These are phyloP conservation scores for Penicillium cataractarum DNA, from an alignment of 495 filamentous ascomycete species.

Conservation along the genomic window DNA sequence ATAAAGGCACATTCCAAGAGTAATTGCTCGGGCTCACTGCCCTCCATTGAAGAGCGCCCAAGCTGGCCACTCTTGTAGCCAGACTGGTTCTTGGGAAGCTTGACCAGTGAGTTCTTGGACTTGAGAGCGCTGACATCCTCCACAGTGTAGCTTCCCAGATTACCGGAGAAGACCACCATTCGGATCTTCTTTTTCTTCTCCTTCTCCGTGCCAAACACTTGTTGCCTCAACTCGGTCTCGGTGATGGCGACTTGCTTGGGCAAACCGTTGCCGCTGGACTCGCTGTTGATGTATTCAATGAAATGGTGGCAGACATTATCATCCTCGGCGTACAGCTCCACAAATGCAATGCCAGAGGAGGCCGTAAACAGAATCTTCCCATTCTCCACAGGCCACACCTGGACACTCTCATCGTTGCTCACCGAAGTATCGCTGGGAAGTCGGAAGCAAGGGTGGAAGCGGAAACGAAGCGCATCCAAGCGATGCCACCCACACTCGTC, in stretches of 20 bases:
- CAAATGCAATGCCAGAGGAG: conserved; percentile 74
- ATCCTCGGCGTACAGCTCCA: conserved; percentile 78
- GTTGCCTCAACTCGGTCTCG: conserved; percentile 72
- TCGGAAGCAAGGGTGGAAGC: conserved; percentile 87
- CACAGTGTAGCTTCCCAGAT: conserved; percentile 70
- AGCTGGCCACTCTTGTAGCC: conserved; percentile 79
- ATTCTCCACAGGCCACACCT: conserved; percentile 85
- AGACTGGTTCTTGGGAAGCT: conserved; percentile 70
- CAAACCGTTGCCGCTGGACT: conserved; percentile 59
- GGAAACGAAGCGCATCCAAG: conserved; percentile 83
- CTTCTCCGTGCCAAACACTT: conserved; percentile 63
- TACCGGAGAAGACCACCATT: conserved; percentile 72
- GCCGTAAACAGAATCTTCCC: conserved; percentile 81
- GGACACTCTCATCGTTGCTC: conserved; percentile 74
- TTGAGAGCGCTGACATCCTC: conserved; percentile 70
- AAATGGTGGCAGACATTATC: conserved; percentile 75
- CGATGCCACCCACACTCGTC: conserved; percentile 91
- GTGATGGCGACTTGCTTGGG: conserved; percentile 73
- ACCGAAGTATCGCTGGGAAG: conserved; percentile 73
- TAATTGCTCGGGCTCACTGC: conserved; percentile 71
- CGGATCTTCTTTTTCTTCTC: conserved; percentile 72
- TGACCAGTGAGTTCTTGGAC: conserved; percentile 71
- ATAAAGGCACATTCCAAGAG: conserved; percentile 70
- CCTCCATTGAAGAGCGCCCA: conserved; percentile 73
- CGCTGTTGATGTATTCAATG: conserved; percentile 73